phyloP scores from a whole-genome alignment of 2,329 filamentous ascomycete genomes.

The Penicillium polonicum region DNA sequence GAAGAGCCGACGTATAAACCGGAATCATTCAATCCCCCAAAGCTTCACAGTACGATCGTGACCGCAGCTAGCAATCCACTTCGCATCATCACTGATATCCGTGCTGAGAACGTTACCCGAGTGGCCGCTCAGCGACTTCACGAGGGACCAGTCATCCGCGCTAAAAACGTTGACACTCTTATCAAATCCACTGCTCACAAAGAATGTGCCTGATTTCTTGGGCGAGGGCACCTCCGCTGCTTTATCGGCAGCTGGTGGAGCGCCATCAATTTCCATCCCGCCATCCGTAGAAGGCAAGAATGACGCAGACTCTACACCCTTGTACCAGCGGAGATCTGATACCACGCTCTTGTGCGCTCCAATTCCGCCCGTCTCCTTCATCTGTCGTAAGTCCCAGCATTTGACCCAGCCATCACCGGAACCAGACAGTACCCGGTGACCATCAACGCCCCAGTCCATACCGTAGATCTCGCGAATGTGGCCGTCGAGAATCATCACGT shows the following conservation, averaged over 20 bases:
- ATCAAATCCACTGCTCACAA: slow-evolving; percentile 89
- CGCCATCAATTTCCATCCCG: slow-evolving; percentile 40
- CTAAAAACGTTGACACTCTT: slow-evolving; percentile 94
- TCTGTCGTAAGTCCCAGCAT: slow-evolving; percentile 94
- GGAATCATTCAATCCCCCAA: slow-evolving; percentile 79
- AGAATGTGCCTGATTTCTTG: slow-evolving; percentile 86
- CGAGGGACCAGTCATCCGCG: slow-evolving; percentile 89
- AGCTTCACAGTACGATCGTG: slow-evolving; percentile 95
- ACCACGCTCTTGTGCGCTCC: slow-evolving; percentile 90
- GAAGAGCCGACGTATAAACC: not conserved
- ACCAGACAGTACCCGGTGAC: slow-evolving; percentile 86
- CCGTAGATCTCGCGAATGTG: slow-evolving; percentile 93
- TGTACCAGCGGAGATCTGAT: slow-evolving; percentile 91
- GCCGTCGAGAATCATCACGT: slow-evolving; percentile 91
- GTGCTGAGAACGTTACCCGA: slow-evolving; percentile 88
- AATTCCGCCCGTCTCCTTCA: slow-evolving; percentile 77
- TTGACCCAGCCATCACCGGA: slow-evolving; percentile 95
- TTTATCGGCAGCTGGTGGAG: slow-evolving; percentile 12
- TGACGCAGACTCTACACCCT: slow-evolving; percentile 72
- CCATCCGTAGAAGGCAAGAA: slow-evolving; percentile 61
- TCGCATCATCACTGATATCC: slow-evolving; percentile 80
- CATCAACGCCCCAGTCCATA: slow-evolving; percentile 88
- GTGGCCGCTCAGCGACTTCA: slow-evolving; percentile 85
- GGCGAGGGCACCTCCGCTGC: slow-evolving; percentile 52
- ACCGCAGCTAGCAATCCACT: slow-evolving; percentile 91